phyloP scores from a whole-genome alignment of 2,329 filamentous ascomycete genomes.

The Pseudogymnoascus sp. region DNA sequence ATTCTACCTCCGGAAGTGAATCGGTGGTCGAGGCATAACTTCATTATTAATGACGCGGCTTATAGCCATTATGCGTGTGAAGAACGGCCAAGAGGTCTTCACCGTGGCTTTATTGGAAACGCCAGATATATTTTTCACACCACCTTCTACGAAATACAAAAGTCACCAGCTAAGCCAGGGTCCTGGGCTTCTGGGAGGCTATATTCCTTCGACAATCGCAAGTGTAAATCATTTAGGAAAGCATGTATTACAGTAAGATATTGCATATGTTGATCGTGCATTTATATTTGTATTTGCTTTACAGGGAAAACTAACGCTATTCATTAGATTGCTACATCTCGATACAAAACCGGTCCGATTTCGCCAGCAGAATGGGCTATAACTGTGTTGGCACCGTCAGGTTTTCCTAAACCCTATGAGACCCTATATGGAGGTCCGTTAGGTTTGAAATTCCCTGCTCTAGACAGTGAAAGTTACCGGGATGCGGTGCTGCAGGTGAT shows the following conservation, averaged over 20 bases:
- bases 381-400: neutral
- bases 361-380: neutral
- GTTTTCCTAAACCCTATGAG: neutral
- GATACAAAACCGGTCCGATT: neutral
- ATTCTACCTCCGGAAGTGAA: neutral
- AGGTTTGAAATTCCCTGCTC: neutral
- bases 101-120: neutral
- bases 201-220: constrained; percentile 23
- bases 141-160: neutral
- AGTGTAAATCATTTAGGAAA: neutral
- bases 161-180: constrained; percentile 39
- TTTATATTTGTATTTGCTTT: neutral
- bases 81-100: neutral
- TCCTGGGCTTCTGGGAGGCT: constrained; percentile 41
- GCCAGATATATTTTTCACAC: neutral
- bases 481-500: neutral
- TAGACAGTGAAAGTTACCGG: neutral
- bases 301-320: neutral
- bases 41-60: too few relatives aligned
- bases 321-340: neutral
- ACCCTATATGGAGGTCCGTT: neutral
- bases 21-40: too few relatives aligned
- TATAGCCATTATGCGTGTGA: neutral
- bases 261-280: neutral
- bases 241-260: neutral